phyloP scores from a whole-genome alignment of 1,284 basidiomycete genomes.

The Heterobasidion parviporum region DNA sequence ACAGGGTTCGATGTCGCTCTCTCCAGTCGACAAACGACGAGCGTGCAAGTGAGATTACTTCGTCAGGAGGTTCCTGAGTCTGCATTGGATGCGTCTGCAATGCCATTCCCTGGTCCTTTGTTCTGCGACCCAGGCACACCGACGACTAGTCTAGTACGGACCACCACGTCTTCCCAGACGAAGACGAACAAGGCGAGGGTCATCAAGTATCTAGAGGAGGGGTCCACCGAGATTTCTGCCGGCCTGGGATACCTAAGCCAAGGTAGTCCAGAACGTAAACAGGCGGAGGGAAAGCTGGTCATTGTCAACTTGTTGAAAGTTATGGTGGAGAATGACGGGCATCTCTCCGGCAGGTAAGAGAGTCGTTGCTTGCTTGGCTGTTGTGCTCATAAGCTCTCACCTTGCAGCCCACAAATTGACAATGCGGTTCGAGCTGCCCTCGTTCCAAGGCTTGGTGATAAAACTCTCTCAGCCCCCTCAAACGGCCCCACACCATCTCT shows the following conservation, averaged over 20 bases:
- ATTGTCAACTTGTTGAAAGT: constrained; percentile 71
- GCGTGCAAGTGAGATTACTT: constrained; percentile 61
- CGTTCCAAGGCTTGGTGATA: constrained; percentile 42
- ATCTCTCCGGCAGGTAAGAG: constrained; percentile 73
- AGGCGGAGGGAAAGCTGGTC: constrained; percentile 69
- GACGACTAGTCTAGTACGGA: constrained; percentile 60
- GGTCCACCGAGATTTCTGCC: constrained; percentile 68
- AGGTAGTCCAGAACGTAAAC: constrained; percentile 43
- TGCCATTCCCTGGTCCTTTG: constrained; percentile 78
- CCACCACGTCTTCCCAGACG: constrained; percentile 48
- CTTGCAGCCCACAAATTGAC: constrained; percentile 61
- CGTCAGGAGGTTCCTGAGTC: constrained; percentile 64
- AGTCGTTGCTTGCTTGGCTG: not conserved
- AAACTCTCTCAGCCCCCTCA: constrained; percentile 14
- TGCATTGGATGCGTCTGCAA: constrained; percentile 46
- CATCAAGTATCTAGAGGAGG: constrained; percentile 66
- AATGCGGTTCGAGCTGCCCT: constrained; percentile 55
- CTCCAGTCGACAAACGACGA: constrained; percentile 60
- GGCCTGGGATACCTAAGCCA: constrained; percentile 67
- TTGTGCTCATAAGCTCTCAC: not conserved
- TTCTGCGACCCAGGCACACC: constrained; percentile 69
- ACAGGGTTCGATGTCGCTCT: constrained; percentile 75
- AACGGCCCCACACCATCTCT: constrained; percentile 13
- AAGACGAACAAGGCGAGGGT: constrained; percentile 85
- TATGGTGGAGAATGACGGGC: constrained; percentile 84